These are phyloP conservation scores for Inga leiocalycina DNA, from an alignment of 306 rosid genomes.

Conservation along the genomic window DNA sequence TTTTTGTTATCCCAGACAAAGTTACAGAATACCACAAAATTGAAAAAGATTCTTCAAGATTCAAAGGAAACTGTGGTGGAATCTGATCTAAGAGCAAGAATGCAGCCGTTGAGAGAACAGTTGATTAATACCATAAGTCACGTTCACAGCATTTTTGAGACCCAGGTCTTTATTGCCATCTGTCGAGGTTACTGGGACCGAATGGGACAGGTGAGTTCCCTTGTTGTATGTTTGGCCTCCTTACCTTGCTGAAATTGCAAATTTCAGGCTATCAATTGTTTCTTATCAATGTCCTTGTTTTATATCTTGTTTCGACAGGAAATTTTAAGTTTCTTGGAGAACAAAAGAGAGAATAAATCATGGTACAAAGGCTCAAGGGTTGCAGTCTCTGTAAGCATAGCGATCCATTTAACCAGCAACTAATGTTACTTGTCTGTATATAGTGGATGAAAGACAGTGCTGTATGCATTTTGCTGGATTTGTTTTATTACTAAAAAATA, in stretches of 20 bases:
- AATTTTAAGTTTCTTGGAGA: slow-evolving; percentile 91
- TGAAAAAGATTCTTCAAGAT: slow-evolving; percentile 95
- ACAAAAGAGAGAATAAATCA: slow-evolving; percentile 84
- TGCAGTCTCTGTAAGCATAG: slow-evolving; percentile 71
- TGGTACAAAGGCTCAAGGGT: slow-evolving; percentile 96
- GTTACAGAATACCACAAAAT: slow-evolving; percentile 81
- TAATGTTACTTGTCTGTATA: background rate
- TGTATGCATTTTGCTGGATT: background rate
- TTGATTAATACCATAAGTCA: slow-evolving; percentile 68
- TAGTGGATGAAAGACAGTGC: background rate
- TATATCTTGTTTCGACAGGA: slow-evolving; percentile 56
- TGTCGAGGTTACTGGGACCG: slow-evolving; percentile 97
- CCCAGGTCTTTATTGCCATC: slow-evolving; percentile 73
- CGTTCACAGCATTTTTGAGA: slow-evolving; percentile 69
- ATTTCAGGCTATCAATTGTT: slow-evolving; percentile 12
- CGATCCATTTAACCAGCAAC: background rate
- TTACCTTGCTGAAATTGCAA: background rate
- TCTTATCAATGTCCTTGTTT: background rate
- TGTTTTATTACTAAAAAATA: slow-evolving; percentile 15
- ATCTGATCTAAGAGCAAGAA: slow-evolving; percentile 75
- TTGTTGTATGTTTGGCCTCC: slow-evolving; percentile 7
- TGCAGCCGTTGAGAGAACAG: slow-evolving; percentile 88
- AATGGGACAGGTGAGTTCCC: slow-evolving; percentile 77
- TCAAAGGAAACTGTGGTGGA: slow-evolving; percentile 82
- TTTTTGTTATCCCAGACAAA: slow-evolving; percentile 63